phyloP scores from a whole-genome alignment of 23 red algal genomes.

The Gracilaria gracilis region DNA sequence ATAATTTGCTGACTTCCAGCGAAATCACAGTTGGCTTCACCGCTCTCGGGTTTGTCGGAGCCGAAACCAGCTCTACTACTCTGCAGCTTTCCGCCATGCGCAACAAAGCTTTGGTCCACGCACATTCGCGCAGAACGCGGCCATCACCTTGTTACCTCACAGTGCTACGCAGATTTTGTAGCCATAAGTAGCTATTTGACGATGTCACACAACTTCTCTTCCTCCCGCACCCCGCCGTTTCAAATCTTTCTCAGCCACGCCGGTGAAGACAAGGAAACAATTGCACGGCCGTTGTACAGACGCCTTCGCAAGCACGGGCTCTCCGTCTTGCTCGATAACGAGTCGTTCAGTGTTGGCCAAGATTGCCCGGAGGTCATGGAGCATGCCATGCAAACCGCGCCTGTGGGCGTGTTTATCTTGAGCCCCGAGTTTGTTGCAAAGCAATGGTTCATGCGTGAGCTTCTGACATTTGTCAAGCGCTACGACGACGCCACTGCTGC shows the following conservation, averaged over 20 bases:
- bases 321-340: neutral
- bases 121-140: too few relatives aligned
- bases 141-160: too few relatives aligned
- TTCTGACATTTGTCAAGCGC: neutral
- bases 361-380: neutral
- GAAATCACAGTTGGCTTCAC: too few relatives aligned
- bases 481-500: neutral
- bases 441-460: slow-evolving; percentile 12
- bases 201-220: neutral
- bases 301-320: slow-evolving; percentile 6
- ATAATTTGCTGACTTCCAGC: too few relatives aligned
- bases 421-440: slow-evolving; percentile 11
- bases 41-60: too few relatives aligned
- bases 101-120: too few relatives aligned
- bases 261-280: slow-evolving; percentile 28
- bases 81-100: too few relatives aligned
- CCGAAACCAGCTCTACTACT: too few relatives aligned
- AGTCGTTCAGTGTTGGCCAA: neutral
- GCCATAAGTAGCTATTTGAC: too few relatives aligned
- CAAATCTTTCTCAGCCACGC: slow-evolving; percentile 33
- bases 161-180: too few relatives aligned
- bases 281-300: slow-evolving; percentile 16
- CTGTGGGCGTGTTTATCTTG: neutral
- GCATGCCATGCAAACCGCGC: slow-evolving; percentile 3
- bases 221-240: neutral